Evolutionary conservation across 179 eudicot genomes (phyloP).

Genomic region (Spinacia oleracea): DNA sequence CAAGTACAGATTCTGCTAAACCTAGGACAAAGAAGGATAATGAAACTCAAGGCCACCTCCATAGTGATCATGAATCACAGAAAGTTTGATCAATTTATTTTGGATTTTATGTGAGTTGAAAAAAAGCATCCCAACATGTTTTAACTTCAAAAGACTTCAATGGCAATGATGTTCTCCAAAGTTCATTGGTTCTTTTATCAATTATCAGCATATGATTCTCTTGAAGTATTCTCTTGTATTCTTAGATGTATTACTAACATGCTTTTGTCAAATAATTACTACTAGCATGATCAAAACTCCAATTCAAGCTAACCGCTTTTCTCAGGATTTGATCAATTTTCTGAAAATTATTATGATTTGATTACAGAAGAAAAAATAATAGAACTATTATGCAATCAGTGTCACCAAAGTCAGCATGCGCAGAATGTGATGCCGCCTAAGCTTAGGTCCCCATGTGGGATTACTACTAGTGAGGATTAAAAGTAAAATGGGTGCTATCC

Average conservation of each 20-base stretch:
- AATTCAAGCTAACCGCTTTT: not conserved
- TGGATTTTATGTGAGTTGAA: not conserved
- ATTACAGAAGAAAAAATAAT: slow-evolving; percentile 1
- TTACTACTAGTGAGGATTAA: slow-evolving; percentile 20
- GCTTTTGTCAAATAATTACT: too few relatives aligned
- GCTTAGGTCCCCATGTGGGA: slow-evolving; percentile 27
- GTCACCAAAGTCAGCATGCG: slow-evolving; percentile 15
- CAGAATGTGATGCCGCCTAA: slow-evolving; percentile 27
- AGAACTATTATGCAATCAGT: not conserved
- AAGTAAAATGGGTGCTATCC: slow-evolving; percentile 30
- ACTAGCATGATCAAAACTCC: not conserved
- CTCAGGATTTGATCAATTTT: not conserved
- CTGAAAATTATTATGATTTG: not conserved
- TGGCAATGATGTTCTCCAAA: too few relatives aligned
- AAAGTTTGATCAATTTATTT: not conserved
- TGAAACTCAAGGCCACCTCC: not conserved
- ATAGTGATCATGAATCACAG: not conserved
- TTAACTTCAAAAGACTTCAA: not conserved
- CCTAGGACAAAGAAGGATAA: too few relatives aligned
- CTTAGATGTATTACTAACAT: not conserved
- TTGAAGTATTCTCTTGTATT: too few relatives aligned
- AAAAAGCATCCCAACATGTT: not conserved
- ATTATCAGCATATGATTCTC: too few relatives aligned
- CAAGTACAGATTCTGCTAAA: too few relatives aligned
- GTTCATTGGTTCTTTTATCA: not conserved